These are phyloP conservation scores for Botrytis deweyae DNA, from an alignment of 2,329 filamentous ascomycete genomes.

Conservation along the genomic window DNA sequence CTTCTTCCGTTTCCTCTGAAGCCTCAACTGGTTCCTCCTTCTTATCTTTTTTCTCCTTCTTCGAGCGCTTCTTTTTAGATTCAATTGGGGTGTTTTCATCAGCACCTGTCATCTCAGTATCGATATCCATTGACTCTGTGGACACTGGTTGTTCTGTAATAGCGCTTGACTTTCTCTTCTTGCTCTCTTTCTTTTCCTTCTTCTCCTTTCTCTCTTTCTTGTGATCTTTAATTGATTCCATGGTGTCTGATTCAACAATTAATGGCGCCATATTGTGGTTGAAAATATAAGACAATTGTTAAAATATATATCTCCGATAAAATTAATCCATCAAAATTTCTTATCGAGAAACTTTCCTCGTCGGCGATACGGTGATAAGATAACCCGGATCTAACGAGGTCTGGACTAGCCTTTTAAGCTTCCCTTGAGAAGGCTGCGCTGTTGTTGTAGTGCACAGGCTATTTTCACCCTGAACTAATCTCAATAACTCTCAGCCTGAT, in stretches of 20 bases:
- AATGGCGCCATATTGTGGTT: conserved; percentile 10
- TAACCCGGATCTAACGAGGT: conserved; percentile 18
- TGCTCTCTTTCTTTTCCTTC: conserved; percentile 21
- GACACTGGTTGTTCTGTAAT: conserved; percentile 17
- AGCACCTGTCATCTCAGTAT: conserved; percentile 6
- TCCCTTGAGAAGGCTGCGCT: conserved; percentile 3
- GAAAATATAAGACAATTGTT: background rate
- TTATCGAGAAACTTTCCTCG: conserved; percentile 22
- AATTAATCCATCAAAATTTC: conserved; percentile 21
- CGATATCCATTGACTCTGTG: conserved; percentile 9
- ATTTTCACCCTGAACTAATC: conserved; percentile 14
- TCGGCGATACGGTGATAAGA: conserved; percentile 11
- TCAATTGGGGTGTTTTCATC: background rate
- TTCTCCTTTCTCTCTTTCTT: conserved; percentile 13
- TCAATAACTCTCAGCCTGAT: conserved; percentile 3
- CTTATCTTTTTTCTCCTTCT: conserved; percentile 19
- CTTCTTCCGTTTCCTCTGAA: background rate
- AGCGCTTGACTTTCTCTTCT: conserved; percentile 30
- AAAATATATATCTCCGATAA: background rate
- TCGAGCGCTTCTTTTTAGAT: conserved; percentile 26
- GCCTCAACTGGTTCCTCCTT: background rate
- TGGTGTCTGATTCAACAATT: conserved; percentile 14
- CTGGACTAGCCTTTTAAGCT: background rate
- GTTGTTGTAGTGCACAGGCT: conserved; percentile 5
- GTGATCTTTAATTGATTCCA: background rate